Percentiles rank a stretch among this genome's conserved stretches.
These are phyloP conservation scores for Coemansia sp. DNA, from an alignment of 192 early-diverging fungal genomes.

Conservation along the genomic window DNA sequence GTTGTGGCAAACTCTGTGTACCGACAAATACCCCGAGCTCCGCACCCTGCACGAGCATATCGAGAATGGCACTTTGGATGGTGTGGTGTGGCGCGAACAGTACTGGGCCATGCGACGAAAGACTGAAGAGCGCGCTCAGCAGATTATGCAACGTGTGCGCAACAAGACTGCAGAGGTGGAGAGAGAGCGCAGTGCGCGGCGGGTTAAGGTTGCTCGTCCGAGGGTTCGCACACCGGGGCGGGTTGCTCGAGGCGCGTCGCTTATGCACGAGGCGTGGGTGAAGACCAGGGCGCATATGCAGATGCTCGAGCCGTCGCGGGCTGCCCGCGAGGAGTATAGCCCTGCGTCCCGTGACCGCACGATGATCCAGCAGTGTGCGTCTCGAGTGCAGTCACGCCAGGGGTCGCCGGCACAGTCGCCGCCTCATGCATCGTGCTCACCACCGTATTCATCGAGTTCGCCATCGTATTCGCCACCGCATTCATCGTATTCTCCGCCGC, in stretches of 20 bases:
- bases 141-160: slow-evolving; percentile 40
- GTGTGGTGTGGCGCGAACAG: slow-evolving; percentile 30
- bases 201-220: slow-evolving; percentile 16
- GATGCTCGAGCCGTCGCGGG: slow-evolving; percentile 18
- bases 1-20: slow-evolving; percentile 33
- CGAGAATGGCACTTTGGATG: slow-evolving; percentile 7
- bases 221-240: background rate
- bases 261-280: slow-evolving; percentile 33
- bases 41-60: slow-evolving; percentile 13
- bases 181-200: slow-evolving; percentile 28
- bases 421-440: slow-evolving; percentile 24
- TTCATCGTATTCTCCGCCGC: slow-evolving; percentile 42
- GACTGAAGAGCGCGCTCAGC: slow-evolving; percentile 34
- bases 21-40: slow-evolving; percentile 19
- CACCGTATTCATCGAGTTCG: slow-evolving; percentile 28
- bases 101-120: slow-evolving; percentile 32
- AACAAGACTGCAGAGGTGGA: slow-evolving; percentile 30
- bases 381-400: background rate
- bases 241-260: slow-evolving; percentile 13
- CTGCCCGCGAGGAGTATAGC: background rate
- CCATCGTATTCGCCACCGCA: slow-evolving; percentile 37
- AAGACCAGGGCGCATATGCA: slow-evolving; percentile 41
- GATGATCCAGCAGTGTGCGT: background rate
- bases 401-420: slow-evolving; percentile 28
- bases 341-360: background rate